Evolutionary conservation across 192 early-diverging fungal genomes (phyloP).

Genomic region (Tieghemiomyces parasiticus): DNA sequence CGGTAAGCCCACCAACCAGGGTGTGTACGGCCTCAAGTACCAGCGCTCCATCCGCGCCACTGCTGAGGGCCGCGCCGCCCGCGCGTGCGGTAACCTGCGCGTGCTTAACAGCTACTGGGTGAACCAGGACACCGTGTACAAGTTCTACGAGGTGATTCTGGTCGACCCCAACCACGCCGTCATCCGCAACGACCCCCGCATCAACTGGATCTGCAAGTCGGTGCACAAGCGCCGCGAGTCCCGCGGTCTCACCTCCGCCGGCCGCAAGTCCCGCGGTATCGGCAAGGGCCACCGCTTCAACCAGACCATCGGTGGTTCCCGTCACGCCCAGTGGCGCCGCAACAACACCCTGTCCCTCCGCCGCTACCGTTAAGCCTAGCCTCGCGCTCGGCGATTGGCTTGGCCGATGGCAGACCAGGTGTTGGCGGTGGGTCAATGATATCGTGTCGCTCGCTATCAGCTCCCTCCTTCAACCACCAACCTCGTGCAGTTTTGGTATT

Average conservation of each 20-base stretch:
- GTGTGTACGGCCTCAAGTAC: constrained; percentile 98
- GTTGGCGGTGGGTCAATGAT: too few relatives aligned
- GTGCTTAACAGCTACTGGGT: constrained; percentile 99
- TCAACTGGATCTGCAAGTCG: constrained; percentile 98
- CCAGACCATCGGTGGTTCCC: constrained; percentile 93
- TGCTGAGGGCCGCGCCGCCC: constrained; percentile 96
- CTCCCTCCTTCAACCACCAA: too few relatives aligned
- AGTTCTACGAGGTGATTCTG: constrained; percentile 98
- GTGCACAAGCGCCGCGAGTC: constrained; percentile 98
- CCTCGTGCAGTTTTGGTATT: too few relatives aligned
- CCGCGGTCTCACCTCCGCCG: constrained; percentile 92
- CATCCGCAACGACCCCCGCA: constrained; percentile 96
- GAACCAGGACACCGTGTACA: constrained; percentile 98
- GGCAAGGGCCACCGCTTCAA: constrained; percentile 94
- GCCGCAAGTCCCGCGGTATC: constrained; percentile 94
- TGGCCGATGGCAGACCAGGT: too few relatives aligned
- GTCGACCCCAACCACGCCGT: constrained; percentile 97
- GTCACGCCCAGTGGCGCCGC: constrained; percentile 82
- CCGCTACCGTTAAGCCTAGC: constrained; percentile 67
- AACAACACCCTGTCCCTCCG: constrained; percentile 93
- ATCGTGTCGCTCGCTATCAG: too few relatives aligned
- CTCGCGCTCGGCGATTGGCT: too few relatives aligned
- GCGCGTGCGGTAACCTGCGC: constrained; percentile 93
- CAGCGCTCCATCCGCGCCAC: constrained; percentile 85
- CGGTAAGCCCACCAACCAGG: constrained; percentile 96